Base-by-base conservation (phyloP, 495 filamentous ascomycete species). In the Hypoxylon subgilvum region DNA sequence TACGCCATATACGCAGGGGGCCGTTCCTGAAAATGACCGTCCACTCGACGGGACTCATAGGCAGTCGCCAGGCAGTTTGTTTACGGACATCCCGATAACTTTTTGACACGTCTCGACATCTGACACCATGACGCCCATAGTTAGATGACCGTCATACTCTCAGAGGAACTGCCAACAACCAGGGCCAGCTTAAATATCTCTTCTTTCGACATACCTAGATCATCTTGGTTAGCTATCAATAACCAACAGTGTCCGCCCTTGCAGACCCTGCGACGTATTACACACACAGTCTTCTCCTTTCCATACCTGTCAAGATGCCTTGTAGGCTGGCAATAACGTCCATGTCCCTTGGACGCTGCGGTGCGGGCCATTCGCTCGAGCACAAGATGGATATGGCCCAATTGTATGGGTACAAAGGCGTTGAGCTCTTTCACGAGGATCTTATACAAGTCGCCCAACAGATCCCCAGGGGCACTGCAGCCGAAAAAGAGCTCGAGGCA, bases 371-470 rank as follows among this genome's bases (percentile, higher is more conserved):
- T 58, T 72, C 78, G 10, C 78, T 93, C 12, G 71, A 73, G 4
- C 66, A 77, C 63, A 92, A 91, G 69, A 78, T 95, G 18, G 78
- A 83, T 51, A 79, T 82, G 63, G 88, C 90, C 12, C 74, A 81
- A 13, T 73, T 74, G 27, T 78, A 87, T 56, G 88, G 88, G 14
- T 85, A 88, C 69, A 68, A 81, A 53, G 89, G 86, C 32, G 84
- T 92, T 60, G 90, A 93, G 69, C 77, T 91, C 27, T 91, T 91
- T 77, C 85, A 86, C 69, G 90, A 93, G 71, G 90, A 95, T 71
- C 81, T 92, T 23, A 74, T 82, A 56, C 80, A 84, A 65, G 59
- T 88, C 21, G 86, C 87, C 5, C 52, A 62, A 4, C 63, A 61
- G 12, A 42, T 72, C 3, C 69, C 74, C 8, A 52, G 69, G 32